Conservation (phyloP, 169 alveolate genomes). For the Plasmodium fragile region DNA sequence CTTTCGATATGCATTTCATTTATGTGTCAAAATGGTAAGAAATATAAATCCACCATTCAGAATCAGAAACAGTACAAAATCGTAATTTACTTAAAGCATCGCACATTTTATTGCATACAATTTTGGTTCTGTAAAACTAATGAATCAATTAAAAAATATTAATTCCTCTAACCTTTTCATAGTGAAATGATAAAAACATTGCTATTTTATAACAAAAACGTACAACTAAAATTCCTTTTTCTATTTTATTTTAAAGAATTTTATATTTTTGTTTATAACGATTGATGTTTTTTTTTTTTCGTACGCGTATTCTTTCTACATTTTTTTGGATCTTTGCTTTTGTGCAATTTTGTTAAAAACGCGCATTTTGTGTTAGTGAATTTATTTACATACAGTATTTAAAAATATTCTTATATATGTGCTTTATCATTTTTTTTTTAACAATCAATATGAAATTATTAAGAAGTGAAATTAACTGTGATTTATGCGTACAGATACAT, state of each 20-base stretch:
- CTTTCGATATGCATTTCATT: neutral
- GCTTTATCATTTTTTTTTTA: conserved; percentile 13
- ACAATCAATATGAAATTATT: neutral
- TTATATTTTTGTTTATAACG: neutral
- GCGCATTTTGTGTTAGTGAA: neutral
- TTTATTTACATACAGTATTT: neutral
- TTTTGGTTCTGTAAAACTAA: neutral
- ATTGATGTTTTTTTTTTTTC: neutral
- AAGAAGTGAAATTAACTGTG: neutral
- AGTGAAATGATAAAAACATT: conserved; percentile 12
- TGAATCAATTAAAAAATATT: neutral
- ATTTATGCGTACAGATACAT: conserved; percentile 1
- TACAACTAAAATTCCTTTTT: neutral
- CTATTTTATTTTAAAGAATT: neutral
- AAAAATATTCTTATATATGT: neutral
- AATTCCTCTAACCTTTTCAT: neutral
- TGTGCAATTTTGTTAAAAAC: neutral
- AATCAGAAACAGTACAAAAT: neutral
- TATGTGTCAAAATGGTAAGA: neutral
- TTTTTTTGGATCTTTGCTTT: neutral
- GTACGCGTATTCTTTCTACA: conserved; percentile 9
- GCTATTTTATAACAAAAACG: neutral
- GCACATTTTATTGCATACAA: neutral
- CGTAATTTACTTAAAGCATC: neutral
- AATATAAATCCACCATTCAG: neutral